phyloP scores from a whole-genome alignment of 2,329 filamentous ascomycete species.

The Cladosporium velox region DNA sequence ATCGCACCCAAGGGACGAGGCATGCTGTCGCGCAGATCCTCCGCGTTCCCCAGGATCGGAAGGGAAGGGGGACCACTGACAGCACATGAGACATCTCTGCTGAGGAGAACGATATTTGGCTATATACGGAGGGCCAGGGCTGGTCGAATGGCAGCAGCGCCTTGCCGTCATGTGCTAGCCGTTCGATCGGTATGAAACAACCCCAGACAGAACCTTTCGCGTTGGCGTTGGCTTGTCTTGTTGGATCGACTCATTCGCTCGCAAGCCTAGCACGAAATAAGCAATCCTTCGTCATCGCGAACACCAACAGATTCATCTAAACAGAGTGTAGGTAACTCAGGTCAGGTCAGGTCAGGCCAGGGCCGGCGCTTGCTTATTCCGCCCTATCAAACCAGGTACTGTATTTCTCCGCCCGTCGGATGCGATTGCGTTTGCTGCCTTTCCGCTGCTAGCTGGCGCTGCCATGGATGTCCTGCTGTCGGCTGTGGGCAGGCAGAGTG shows the following conservation, averaged over 20 bases:
- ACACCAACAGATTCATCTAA: neutral
- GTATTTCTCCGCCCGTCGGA: constrained; percentile 7
- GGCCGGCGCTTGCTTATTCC: neutral
- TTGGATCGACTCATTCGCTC: neutral
- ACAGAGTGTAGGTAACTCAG: neutral
- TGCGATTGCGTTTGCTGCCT: constrained; percentile 7
- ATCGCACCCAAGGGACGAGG: neutral
- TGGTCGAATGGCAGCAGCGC: constrained; percentile 9
- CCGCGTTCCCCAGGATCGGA: constrained; percentile 38
- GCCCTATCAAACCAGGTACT: neutral
- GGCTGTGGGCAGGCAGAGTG: constrained; percentile 1
- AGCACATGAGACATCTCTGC: constrained; percentile 10
- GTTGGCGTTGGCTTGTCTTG: neutral
- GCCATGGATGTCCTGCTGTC: neutral
- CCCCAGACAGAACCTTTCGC: neutral
- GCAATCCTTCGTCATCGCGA: neutral
- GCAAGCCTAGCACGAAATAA: neutral
- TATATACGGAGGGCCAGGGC: neutral
- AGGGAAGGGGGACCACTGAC: neutral
- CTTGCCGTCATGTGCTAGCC: constrained; percentile 4
- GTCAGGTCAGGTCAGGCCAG: neutral
- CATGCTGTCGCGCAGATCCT: constrained; percentile 53
- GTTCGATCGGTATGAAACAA: constrained; percentile 10
- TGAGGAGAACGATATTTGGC: constrained; percentile 6
- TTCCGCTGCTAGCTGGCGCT: neutral